A percentile compares a stretch with the other conserved stretches of the same genome.
Conservation (phyloP, 768 basidiomycete genomes). For the Lactarius psammicola region DNA sequence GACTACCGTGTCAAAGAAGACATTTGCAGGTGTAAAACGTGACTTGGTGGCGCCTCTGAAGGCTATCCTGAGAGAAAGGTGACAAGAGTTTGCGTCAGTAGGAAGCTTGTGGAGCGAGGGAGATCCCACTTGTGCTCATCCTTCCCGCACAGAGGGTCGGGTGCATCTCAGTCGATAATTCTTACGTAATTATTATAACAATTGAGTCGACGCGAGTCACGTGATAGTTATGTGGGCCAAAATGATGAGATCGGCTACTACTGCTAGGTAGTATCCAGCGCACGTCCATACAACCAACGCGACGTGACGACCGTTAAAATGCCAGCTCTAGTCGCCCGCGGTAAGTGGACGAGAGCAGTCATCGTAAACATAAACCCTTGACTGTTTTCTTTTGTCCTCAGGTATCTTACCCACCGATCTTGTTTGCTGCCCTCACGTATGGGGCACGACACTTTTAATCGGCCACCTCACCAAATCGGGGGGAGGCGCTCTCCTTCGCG, state of each 20-base stretch:
- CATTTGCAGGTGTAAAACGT: constrained; percentile 41
- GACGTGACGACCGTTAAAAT: not conserved
- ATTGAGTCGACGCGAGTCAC: not conserved
- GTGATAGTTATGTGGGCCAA: not conserved
- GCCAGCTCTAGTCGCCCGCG: constrained; percentile 4
- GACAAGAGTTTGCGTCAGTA: constrained; percentile 11
- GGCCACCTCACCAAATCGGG: constrained; percentile 25
- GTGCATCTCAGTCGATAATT: not conserved
- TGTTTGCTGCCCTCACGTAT: constrained; percentile 20
- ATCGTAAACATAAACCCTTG: not conserved
- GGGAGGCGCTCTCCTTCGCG: not conserved
- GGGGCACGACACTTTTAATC: constrained; percentile 17
- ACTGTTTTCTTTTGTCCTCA: not conserved
- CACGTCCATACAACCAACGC: not conserved
- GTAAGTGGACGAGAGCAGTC: constrained; percentile 7
- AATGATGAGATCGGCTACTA: not conserved
- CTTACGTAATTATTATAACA: too few relatives aligned
- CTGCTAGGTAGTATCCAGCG: not conserved
- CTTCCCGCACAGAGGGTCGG: too few relatives aligned
- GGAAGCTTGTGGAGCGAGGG: not conserved
- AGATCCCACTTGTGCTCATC: not conserved
- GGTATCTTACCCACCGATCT: constrained; percentile 18
- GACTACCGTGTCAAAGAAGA: constrained; percentile 41
- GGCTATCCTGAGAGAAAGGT: constrained; percentile 37
- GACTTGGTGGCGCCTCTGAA: constrained; percentile 42